phyloP scores from a whole-genome alignment of 2,329 filamentous ascomycete species.

The Penicillium sp. region DNA sequence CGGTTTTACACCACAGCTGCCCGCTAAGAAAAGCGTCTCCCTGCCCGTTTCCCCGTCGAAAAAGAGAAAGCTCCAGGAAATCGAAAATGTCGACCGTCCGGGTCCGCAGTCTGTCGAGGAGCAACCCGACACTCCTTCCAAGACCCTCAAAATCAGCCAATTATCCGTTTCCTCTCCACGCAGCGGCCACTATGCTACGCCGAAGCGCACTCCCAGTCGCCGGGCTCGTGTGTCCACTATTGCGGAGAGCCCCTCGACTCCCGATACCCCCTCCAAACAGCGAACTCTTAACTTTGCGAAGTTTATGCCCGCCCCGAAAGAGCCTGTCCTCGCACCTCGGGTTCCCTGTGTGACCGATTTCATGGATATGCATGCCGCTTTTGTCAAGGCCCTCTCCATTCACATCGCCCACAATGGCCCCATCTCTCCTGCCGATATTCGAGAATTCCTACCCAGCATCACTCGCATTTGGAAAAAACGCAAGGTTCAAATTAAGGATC shows the following conservation, averaged over 20 bases:
- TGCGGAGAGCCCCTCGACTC: constrained; percentile 15
- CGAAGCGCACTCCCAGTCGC: constrained; percentile 37
- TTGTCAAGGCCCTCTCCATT: constrained; percentile 67
- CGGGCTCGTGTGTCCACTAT: constrained; percentile 49
- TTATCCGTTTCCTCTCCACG: constrained; percentile 35
- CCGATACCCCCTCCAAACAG: constrained; percentile 30
- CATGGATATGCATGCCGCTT: constrained; percentile 63
- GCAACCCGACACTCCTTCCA: constrained; percentile 31
- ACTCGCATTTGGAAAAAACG: constrained; percentile 72
- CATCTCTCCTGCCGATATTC: constrained; percentile 63
- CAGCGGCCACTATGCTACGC: constrained; percentile 28
- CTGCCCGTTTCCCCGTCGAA: constrained; percentile 38
- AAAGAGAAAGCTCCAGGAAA: constrained; percentile 40
- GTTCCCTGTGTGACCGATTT: constrained; percentile 50
- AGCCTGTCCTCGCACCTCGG: constrained; percentile 27
- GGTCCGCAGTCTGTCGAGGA: constrained; percentile 13
- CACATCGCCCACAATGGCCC: constrained; percentile 69
- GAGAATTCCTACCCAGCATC: constrained; percentile 61
- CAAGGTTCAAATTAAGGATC: constrained; percentile 63
- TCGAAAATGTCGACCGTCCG: constrained; percentile 32
- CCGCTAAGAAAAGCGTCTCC: constrained; percentile 33
- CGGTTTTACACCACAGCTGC: constrained; percentile 28
- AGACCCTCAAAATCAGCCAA: constrained; percentile 34
- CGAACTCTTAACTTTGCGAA: constrained; percentile 21
- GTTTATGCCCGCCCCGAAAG: constrained; percentile 4